A percentile compares a stretch with the other conserved stretches of the same genome.
These are phyloP conservation scores for Protomyces lactucae-debilis DNA, from an alignment of 1,139 yeast species.

Conservation along the genomic window DNA sequence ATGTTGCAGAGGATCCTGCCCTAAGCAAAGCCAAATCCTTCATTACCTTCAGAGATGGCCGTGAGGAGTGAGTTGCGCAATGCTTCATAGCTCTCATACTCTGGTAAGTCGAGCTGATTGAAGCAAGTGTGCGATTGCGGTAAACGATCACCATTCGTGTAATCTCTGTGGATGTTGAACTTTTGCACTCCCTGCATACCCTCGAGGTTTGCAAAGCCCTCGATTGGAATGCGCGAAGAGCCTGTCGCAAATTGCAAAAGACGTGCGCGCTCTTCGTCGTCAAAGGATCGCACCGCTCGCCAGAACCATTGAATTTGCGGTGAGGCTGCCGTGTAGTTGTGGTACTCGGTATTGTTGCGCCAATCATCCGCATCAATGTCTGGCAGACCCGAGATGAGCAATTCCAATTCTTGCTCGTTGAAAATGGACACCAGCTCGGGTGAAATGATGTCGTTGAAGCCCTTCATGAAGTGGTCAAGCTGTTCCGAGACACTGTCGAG, in stretches of 20 bases:
- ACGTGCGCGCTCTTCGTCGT: slow-evolving; percentile 89
- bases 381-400: slow-evolving; percentile 89
- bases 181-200: slow-evolving; percentile 85
- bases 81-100: slow-evolving; percentile 81
- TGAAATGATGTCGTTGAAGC: slow-evolving; percentile 86
- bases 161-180: slow-evolving; percentile 86
- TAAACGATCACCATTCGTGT: slow-evolving; percentile 75
- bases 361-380: slow-evolving; percentile 95
- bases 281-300: slow-evolving; percentile 95
- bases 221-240: slow-evolving; percentile 90
- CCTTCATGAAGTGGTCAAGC: slow-evolving; percentile 69
- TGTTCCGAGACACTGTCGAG: slow-evolving; percentile 82
- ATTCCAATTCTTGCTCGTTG: slow-evolving; percentile 92
- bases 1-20: too few species aligned
- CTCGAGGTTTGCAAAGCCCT: slow-evolving; percentile 84
- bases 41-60: slow-evolving; percentile 93
- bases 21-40: slow-evolving; percentile 85
- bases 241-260: slow-evolving; percentile 95
- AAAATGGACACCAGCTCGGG: slow-evolving; percentile 78
- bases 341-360: slow-evolving; percentile 79
- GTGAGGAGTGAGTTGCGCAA: slow-evolving; percentile 72
- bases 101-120: slow-evolving; percentile 80
- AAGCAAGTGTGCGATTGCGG: slow-evolving; percentile 59
- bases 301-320: slow-evolving; percentile 95
- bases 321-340: slow-evolving; percentile 76